Evolutionary conservation across 1,284 basidiomycete genomes (phyloP), one percentile per base, ranked within the genome.

Genomic region (Austroboletus olivaceoglutinosus): DNA sequence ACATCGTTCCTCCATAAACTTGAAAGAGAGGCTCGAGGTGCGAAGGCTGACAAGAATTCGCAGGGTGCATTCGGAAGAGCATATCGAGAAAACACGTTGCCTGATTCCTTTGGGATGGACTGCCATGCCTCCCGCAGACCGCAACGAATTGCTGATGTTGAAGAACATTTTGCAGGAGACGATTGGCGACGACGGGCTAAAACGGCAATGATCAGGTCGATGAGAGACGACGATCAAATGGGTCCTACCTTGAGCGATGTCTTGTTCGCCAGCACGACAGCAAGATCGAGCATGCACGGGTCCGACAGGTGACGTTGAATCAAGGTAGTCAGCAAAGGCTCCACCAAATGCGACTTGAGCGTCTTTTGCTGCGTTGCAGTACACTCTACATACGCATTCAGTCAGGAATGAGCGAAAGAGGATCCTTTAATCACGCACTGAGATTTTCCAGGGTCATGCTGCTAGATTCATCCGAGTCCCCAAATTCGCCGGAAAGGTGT

Each of bases 41-140:
- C 10, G 83, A 85, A 9, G 86, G 77, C 63, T 94, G 92, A 60
- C 90, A 92, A 2, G 92, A 86, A 58, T 91, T 91, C 18, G 76
- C 71, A 0, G 91, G 87, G 60, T 92, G 84, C 13, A 85, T 76
- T 49, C 79, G 67, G 73, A 94, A 95, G 4, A 95, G 74, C 2
- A 70, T 68, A 48, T 83, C 76, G 2, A 93, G 68, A 1, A 91
- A 68, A 33, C 71, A 61, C 25, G 85, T 69, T 33, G 89, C 67
- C 2, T 72, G 67, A 22, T 78, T 71, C 29, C 81, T 73, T 27
- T 69, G 60, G 4, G 62, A 49, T 13, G 65, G 49, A 11, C 52
- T 43, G 1, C 55, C 54, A 11, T 61, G 54, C 13, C 52, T 53
- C 8, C 61, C 66, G 50, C 71, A 78, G 16, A 75, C 53, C 46